Evolutionary conservation across 2,329 filamentous ascomycete species (phyloP).

Genomic region (Aureobasidium namibiae): DNA sequence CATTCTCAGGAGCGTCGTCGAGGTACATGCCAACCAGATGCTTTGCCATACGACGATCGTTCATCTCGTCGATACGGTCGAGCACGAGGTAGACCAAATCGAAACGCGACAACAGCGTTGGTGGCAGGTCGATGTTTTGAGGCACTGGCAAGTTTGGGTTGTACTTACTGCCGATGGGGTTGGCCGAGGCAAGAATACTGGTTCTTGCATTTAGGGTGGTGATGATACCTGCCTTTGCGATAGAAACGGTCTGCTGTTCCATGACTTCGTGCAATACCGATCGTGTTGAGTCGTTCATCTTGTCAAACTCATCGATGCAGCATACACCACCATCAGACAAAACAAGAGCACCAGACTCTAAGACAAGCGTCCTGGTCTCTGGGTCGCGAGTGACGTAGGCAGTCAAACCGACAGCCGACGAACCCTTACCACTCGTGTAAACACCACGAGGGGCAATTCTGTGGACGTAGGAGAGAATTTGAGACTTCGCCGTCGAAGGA

Average conservation of each 20-base stretch:
- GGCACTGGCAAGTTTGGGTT: constrained; percentile 93
- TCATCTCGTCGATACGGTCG: constrained; percentile 84
- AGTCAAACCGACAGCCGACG: constrained; percentile 73
- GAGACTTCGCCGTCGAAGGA: constrained; percentile 92
- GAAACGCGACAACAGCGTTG: constrained; percentile 89
- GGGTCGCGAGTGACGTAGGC: constrained; percentile 78
- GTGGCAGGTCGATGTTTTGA: constrained; percentile 95
- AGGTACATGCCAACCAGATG: constrained; percentile 95
- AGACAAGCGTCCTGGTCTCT: constrained; percentile 76
- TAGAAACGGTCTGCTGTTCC: constrained; percentile 81
- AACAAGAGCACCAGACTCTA: constrained; percentile 72
- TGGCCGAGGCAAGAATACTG: constrained; percentile 91
- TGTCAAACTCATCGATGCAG: constrained; percentile 83
- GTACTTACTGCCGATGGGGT: constrained; percentile 96
- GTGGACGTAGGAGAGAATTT: constrained; percentile 95
- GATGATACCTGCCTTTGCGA: constrained; percentile 88
- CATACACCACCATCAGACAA: constrained; percentile 77
- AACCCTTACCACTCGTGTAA: constrained; percentile 73
- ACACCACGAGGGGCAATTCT: constrained; percentile 93
- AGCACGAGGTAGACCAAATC: constrained; percentile 95
- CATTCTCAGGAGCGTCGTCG: constrained; percentile 86
- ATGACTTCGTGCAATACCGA: constrained; percentile 83
- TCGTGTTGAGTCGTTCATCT: constrained; percentile 78
- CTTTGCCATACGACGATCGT: constrained; percentile 78
- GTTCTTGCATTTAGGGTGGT: constrained; percentile 95